phyloP scores from a whole-genome alignment of 257 asterid genomes.

The Verbascum thapsus region DNA sequence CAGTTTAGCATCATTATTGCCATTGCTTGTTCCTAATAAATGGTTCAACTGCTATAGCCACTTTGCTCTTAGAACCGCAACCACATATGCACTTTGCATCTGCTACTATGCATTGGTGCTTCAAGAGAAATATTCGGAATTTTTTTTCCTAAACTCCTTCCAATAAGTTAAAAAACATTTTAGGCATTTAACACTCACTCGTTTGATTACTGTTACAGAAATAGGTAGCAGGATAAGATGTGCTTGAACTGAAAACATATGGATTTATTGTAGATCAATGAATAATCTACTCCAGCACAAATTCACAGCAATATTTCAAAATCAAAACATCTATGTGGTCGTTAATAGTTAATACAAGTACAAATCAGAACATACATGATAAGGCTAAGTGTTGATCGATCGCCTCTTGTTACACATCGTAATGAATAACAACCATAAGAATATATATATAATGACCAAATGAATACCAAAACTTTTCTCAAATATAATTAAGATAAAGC shows the following conservation, averaged over 20 bases:
- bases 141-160: background rate
- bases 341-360: too few species aligned
- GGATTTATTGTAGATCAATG: background rate
- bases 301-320: background rate
- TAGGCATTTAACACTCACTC: background rate
- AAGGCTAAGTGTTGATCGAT: constrained; percentile 19
- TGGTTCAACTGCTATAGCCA: constrained; percentile 11
- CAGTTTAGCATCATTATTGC: constrained; percentile 14
- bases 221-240: constrained; percentile 6
- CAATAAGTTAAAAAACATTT: constrained; percentile 9
- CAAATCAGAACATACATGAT: constrained; percentile 7
- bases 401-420: constrained; percentile 7
- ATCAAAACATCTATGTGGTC: too few species aligned
- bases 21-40: background rate
- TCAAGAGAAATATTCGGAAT: background rate
- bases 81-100: background rate
- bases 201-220: background rate
- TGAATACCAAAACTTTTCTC: background rate
- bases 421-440: constrained; percentile 12
- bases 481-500: constrained; percentile 14
- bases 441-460: constrained; percentile 2
- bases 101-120: background rate
- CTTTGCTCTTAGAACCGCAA: background rate
- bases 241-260: constrained; percentile 1
- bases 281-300: constrained; percentile 1